phyloP scores from a whole-genome alignment of 768 basidiomycete species.

The Tricholoma sp. region DNA sequence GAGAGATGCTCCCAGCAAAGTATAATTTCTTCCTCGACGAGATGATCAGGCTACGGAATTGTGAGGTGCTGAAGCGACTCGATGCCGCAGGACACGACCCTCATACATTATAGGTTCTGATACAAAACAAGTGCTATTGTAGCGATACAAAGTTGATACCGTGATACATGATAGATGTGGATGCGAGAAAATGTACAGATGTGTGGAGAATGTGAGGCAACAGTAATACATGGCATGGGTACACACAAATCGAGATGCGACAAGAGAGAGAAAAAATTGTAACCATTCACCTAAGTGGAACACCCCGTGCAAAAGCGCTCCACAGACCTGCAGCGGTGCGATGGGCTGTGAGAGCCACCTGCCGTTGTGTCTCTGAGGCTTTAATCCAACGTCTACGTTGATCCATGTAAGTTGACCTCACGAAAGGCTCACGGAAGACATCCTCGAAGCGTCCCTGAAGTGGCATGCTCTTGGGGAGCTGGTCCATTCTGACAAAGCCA shows the following conservation, averaged over 20 bases:
- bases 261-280: not conserved
- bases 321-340: slow-evolving; percentile 13
- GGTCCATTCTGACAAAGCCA: too few species aligned
- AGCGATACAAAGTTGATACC: not conserved
- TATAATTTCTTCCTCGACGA: slow-evolving; percentile 33
- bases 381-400: not conserved
- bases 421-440: too few species aligned
- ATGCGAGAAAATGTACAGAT: too few species aligned
- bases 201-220: not conserved
- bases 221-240: not conserved
- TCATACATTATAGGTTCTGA: not conserved
- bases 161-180: too few species aligned
- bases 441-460: too few species aligned
- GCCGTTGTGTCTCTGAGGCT: slow-evolving; percentile 12
- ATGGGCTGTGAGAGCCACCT: slow-evolving; percentile 21
- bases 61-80: slow-evolving; percentile 12
- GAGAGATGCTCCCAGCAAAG: slow-evolving; percentile 24
- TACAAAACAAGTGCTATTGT: not conserved
- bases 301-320: not conserved
- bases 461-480: too few species aligned
- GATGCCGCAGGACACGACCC: slow-evolving; percentile 13
- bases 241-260: not conserved
- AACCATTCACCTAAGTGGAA: not conserved
- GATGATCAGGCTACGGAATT: slow-evolving; percentile 26
- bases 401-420: not conserved